Evolutionary conservation across 2,329 filamentous ascomycete species (phyloP).

Genomic region (Aspergillus sp.): DNA sequence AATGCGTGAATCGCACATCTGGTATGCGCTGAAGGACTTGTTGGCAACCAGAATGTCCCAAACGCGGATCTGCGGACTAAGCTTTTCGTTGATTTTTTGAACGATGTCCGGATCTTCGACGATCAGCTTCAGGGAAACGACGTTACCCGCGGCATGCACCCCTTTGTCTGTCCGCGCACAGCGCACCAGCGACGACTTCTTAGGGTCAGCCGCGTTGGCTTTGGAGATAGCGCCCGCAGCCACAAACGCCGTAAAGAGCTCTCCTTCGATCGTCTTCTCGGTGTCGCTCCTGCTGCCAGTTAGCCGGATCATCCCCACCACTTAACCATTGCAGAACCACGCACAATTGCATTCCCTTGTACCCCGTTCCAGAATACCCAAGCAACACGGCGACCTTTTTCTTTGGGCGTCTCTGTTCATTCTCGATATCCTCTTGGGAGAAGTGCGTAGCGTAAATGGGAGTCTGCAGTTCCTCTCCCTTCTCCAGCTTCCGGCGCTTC

Average conservation of each 20-base stretch:
- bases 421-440: slow-evolving; percentile 78
- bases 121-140: slow-evolving; percentile 93
- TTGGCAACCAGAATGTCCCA: slow-evolving; percentile 92
- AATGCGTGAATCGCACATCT: slow-evolving; percentile 89
- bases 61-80: slow-evolving; percentile 85
- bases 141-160: slow-evolving; percentile 91
- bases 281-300: slow-evolving; percentile 44
- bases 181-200: slow-evolving; percentile 89
- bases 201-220: slow-evolving; percentile 92
- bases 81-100: slow-evolving; percentile 81
- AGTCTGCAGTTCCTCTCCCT: slow-evolving; percentile 38
- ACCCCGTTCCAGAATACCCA: slow-evolving; percentile 93
- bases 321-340: slow-evolving; percentile 3
- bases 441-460: slow-evolving; percentile 59
- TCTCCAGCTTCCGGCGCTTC: slow-evolving; percentile 56
- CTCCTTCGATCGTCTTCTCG: slow-evolving; percentile 93
- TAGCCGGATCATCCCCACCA: neutral
- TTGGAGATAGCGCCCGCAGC: slow-evolving; percentile 91
- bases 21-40: slow-evolving; percentile 91
- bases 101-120: slow-evolving; percentile 87
- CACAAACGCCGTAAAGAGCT: slow-evolving; percentile 89
- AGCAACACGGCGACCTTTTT: slow-evolving; percentile 94
- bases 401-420: slow-evolving; percentile 85
- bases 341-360: slow-evolving; percentile 91
- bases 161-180: slow-evolving; percentile 97